These are phyloP conservation scores for Microthlaspi erraticum DNA, from an alignment of 345 rosid species.

Conservation along the genomic window DNA sequence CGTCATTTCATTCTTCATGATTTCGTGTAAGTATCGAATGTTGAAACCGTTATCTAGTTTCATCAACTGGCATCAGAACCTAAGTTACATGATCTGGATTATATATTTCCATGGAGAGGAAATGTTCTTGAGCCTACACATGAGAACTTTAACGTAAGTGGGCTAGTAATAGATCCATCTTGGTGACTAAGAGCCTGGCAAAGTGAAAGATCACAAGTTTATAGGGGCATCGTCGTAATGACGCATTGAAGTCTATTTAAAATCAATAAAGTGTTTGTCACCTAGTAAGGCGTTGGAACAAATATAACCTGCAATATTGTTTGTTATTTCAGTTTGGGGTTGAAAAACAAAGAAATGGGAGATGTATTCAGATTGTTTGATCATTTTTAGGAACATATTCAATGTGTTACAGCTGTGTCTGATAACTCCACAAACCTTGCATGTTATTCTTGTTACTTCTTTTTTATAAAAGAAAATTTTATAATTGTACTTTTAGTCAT, in stretches of 20 bases:
- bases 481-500: not conserved
- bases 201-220: too few species aligned
- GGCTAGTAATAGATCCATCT: too few species aligned
- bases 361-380: slow-evolving; percentile 9
- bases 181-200: too few species aligned
- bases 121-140: too few species aligned
- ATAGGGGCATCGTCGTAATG: too few species aligned
- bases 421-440: slow-evolving; percentile 32
- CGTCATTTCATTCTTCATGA: too few species aligned
- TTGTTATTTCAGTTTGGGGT: not conserved
- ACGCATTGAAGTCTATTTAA: not conserved
- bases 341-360: slow-evolving; percentile 13
- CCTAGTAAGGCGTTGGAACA: not conserved
- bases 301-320: not conserved
- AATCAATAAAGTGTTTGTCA: not conserved
- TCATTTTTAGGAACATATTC: slow-evolving; percentile 24
- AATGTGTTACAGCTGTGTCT: slow-evolving; percentile 34
- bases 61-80: too few species aligned
- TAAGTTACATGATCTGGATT: too few species aligned
- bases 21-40: too few species aligned
- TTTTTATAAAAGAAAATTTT: not conserved
- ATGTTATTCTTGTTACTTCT: slow-evolving; percentile 15
- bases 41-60: too few species aligned
- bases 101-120: too few species aligned
- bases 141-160: too few species aligned